Evolutionary conservation across 495 filamentous ascomycete genomes (phyloP).

Genomic region (Choiromyces venosus): DNA sequence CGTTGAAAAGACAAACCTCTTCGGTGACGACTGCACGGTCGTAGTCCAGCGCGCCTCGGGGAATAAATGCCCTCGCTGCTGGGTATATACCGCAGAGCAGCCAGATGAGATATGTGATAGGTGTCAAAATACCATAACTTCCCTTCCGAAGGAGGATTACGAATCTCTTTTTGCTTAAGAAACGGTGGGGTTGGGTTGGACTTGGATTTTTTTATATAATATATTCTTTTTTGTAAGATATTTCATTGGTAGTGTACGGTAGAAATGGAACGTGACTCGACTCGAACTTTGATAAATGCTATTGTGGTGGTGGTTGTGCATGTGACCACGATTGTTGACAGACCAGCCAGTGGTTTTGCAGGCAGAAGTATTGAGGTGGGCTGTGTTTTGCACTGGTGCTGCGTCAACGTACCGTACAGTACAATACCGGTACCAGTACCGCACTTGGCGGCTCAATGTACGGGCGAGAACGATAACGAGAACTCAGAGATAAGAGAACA

Average conservation of each 20-base stretch:
- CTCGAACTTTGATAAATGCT: not conserved
- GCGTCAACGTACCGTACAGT: too few species aligned
- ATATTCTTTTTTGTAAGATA: not conserved
- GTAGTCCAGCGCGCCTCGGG: constrained; percentile 62
- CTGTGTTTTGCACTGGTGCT: too few species aligned
- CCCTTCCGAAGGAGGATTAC: constrained; percentile 15
- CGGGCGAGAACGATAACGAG: too few species aligned
- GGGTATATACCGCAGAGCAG: constrained; percentile 63
- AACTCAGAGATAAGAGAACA: too few species aligned
- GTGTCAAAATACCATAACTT: constrained; percentile 53
- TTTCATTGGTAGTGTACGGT: not conserved
- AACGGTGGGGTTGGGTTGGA: not conserved
- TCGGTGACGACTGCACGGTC: constrained; percentile 43
- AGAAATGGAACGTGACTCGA: not conserved
- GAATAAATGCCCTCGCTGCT: constrained; percentile 78
- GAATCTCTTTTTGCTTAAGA: constrained; percentile 11
- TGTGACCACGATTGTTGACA: too few species aligned
- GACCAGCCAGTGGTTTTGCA: too few species aligned
- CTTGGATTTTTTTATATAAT: not conserved
- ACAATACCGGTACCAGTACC: too few species aligned
- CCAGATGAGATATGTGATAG: constrained; percentile 64
- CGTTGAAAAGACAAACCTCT: constrained; percentile 51
- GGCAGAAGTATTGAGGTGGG: too few species aligned
- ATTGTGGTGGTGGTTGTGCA: too few species aligned
- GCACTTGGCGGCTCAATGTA: too few species aligned